Base-by-base conservation (phyloP, 441 rosid species). In the Gossypium davidsonii region DNA sequence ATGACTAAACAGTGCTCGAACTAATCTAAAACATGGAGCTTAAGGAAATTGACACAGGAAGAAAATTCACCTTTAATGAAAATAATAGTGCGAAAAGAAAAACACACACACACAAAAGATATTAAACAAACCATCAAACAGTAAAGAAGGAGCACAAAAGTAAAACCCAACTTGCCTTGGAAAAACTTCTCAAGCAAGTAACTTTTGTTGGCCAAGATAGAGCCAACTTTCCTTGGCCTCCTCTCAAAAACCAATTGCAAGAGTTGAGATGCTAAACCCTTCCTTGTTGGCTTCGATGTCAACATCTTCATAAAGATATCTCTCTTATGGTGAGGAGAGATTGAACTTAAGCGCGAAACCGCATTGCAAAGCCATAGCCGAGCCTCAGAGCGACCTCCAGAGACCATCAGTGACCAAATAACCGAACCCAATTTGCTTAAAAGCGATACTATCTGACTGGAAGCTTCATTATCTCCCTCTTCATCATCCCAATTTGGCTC, bases 351-450 rank as follows among this genome's bases (percentile, higher is more conserved):
- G 56, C 73, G 72, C 0, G 93, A 84, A 18, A 92, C 66, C 1
- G 93, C 79, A 39, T 82, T 80, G 83, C 87, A 87, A 28, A 92
- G 93, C 98, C 98, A 94, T 28, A 90, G 72, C 8, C 87, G 90
- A 79, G 98, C 90, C 82, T 91, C 99, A 26, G 96, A 88, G 60
- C 91, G 81, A 34, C 90, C 89, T 51, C 85, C 91, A 11, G 74
- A 72, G 12, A 83, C 75, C 20, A 85, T 83, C 64, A 92, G 25
- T 8, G 92, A 82, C 87, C 92, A 86, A 69, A 94, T 67, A 56
- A 83, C 82, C 14, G 91, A 81, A 48, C 82, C 85, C 60, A 92
- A 75, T 63, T 80, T 71, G 53, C 81, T 81, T 71, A 92, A 79
- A 71, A 80, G 88, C 52, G 86, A 77, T 12, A 84, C 71, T 72